Percentiles rank a stretch among this genome's conserved stretches.
Conservation (phyloP, 805 yeast species). For the Nakazawaea holstii region DNA sequence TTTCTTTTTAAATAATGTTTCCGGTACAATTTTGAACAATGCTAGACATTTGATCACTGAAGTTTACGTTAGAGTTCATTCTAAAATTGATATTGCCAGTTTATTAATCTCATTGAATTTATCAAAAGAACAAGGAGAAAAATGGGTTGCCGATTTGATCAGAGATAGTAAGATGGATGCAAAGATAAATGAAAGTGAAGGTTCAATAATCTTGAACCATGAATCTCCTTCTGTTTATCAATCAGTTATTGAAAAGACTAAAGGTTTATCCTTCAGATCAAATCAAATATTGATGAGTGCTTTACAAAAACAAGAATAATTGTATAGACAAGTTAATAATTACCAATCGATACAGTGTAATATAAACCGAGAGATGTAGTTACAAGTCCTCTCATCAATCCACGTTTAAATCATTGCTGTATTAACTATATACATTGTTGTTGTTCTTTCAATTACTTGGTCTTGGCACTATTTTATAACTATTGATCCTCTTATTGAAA, state of each 20-base stretch:
- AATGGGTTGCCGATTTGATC: slow-evolving; percentile 46
- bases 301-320: slow-evolving; percentile 23
- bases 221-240: slow-evolving; percentile 55
- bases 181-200: slow-evolving; percentile 46
- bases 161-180: slow-evolving; percentile 48
- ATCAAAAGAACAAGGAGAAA: slow-evolving; percentile 39
- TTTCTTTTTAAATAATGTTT: slow-evolving; percentile 45
- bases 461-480: slow-evolving; percentile 28
- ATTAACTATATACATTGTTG: no score
- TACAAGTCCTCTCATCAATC: no score
- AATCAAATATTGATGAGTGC: slow-evolving; percentile 49
- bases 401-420: no score
- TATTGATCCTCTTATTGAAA: slow-evolving; percentile 5
- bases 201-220: slow-evolving; percentile 45
- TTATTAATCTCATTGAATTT: slow-evolving; percentile 40
- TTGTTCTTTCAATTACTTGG: slow-evolving; percentile 10
- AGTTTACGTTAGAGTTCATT: slow-evolving; percentile 50
- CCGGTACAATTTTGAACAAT: slow-evolving; percentile 35
- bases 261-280: slow-evolving; percentile 55
- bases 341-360: background rate
- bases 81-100: slow-evolving; percentile 38
- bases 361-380: no score
- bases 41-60: slow-evolving; percentile 49
- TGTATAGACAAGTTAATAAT: background rate
- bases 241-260: slow-evolving; percentile 64